Base-by-base conservation (phyloP, 2,329 filamentous ascomycete genomes). In the Pezicula radicicola region DNA sequence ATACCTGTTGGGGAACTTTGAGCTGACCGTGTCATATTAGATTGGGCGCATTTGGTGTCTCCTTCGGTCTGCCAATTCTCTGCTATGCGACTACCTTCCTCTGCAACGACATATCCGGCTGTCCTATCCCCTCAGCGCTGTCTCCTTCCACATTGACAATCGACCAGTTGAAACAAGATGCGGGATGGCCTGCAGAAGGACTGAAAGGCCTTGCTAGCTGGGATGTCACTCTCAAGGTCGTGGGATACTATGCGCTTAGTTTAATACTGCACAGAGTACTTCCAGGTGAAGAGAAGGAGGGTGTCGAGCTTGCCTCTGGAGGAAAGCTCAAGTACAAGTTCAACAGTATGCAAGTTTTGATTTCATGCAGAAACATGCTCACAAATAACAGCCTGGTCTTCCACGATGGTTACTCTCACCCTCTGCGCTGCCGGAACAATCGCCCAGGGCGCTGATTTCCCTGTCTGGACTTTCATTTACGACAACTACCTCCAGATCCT, bases 81-180 rank as follows among this genome's bases (percentile, higher is more conserved):
- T 81, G 91, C 61, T 96, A 94, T 72, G 68, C 85, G 62, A 87
- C 93, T 66, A 80, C 85, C 44, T 96, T 97, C 66, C 76, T 87
- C 63, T 97, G 93, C 79, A 97, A 97, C 73, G 92, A 97, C 69
- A 76, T 95, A 57, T 87, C 90, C 8, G 93, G 94, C 53, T 97
- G 94, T 67, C 94, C 93, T 44, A 86, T 89, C 3, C 91, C 92
- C 3, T 91, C 89, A 4, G 77, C 93, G 8, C 79, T 96, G 36
- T 78, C 80, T 60, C 91, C 89, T 30, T 84, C 80, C 51, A 87
- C 81, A 8, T 73, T 96, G 54, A 84, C 84, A 40, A 74, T 91
- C 45, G 81, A 86, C 18, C 80, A 82, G 62, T 74, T 97, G 60
- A 94, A 93, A 74, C 68, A 75, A 50, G 91, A 97, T 65, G 83